Evolutionary conservation across 306 rosid species (phyloP).

Genomic region (Casuarina cunninghamiana): DNA sequence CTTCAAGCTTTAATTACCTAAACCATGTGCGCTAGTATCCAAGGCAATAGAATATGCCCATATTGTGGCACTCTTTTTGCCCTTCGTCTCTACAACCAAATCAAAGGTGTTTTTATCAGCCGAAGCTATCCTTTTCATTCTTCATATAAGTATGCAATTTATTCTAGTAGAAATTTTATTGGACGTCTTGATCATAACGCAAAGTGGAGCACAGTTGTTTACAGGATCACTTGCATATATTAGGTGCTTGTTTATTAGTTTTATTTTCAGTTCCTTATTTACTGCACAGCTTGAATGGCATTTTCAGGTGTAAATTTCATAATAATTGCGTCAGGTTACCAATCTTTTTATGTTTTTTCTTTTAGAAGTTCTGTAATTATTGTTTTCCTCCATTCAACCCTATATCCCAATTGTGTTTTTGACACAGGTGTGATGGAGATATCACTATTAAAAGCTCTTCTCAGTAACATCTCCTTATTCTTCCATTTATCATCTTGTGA

Average conservation of each 20-base stretch:
- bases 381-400: neutral
- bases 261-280: neutral
- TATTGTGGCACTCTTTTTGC: neutral
- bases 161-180: neutral
- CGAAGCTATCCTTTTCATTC: neutral
- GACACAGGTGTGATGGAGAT: slow-evolving; percentile 89
- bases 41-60: slow-evolving; percentile 5
- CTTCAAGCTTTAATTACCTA: neutral
- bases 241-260: neutral
- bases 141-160: neutral
- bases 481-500: slow-evolving; percentile 62
- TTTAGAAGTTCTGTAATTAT: neutral
- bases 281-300: neutral
- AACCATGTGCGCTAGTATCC: neutral
- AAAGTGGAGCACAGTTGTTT: neutral
- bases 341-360: neutral
- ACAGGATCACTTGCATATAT: neutral
- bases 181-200: neutral
- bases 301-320: neutral
- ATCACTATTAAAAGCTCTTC: slow-evolving; percentile 66
- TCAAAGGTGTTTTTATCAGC: slow-evolving; percentile 14
- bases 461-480: slow-evolving; percentile 68
- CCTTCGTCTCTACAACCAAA: slow-evolving; percentile 14
- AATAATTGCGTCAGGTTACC: neutral
- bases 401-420: slow-evolving; percentile 26